These are phyloP conservation scores for Pseudomassariella vexata DNA, from an alignment of 2,329 filamentous ascomycete species.

Conservation along the genomic window DNA sequence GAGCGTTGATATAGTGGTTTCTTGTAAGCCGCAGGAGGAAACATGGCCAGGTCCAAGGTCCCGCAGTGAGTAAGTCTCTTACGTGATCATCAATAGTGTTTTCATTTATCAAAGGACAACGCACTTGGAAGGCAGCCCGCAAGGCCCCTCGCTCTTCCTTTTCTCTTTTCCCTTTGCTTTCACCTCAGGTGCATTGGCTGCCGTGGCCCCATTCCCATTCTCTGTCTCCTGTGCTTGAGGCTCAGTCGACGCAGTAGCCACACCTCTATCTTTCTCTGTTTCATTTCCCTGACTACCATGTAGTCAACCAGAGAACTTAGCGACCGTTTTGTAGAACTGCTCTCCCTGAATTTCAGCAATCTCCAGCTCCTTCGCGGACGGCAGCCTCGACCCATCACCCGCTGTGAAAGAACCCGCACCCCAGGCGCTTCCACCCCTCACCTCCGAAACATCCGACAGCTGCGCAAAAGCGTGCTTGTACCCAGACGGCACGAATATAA, in stretches of 20 bases:
- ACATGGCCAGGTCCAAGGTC: too few relatives aligned
- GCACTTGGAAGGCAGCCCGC: constrained; percentile 73
- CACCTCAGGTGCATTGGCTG: constrained; percentile 12
- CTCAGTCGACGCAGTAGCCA: constrained; percentile 9
- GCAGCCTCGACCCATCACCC: constrained; percentile 78
- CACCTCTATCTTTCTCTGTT: constrained; percentile 20
- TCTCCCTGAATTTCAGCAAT: constrained; percentile 80
- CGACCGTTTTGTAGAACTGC: constrained; percentile 71
- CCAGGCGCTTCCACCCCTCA: constrained; percentile 86
- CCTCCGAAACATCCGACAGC: constrained; percentile 67
- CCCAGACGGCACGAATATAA: constrained; percentile 93
- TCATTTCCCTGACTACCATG: constrained; percentile 46
- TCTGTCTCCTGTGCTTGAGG: constrained; percentile 6
- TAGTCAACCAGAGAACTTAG: constrained; percentile 74
- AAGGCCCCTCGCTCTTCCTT: constrained; percentile 60
- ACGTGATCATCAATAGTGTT: too few relatives aligned
- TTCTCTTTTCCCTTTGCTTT: constrained; percentile 28
- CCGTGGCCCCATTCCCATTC: constrained; percentile 15
- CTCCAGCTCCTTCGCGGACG: constrained; percentile 66
- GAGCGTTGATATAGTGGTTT: too few relatives aligned
- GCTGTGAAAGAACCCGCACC: constrained; percentile 86
- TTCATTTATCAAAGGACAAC: constrained; percentile 60
- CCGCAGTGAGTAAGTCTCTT: too few relatives aligned
- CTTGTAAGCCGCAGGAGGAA: too few relatives aligned
- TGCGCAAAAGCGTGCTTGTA: constrained; percentile 74